Evolutionary conservation across 2,329 filamentous ascomycete species (phyloP).

Genomic region (Karstenula rhodostoma): DNA sequence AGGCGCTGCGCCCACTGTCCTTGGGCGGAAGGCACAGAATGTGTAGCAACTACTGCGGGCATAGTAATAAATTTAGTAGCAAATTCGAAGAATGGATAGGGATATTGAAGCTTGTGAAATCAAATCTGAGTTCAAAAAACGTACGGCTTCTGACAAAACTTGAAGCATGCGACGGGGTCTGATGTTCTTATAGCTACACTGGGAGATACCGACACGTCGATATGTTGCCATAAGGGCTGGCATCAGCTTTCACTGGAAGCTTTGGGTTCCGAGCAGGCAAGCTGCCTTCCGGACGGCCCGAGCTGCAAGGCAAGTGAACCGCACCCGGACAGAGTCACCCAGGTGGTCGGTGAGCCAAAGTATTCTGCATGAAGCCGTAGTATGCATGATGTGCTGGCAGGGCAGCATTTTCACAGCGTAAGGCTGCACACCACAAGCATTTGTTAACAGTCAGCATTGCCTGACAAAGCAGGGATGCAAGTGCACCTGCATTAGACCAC

Average conservation of each 20-base stretch:
- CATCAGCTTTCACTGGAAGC: neutral
- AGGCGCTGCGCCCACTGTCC: constrained; percentile 39
- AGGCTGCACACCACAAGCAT: neutral
- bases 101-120: neutral
- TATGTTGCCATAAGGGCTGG: neutral
- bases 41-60: constrained; percentile 8
- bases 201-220: neutral
- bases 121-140: neutral
- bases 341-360: neutral
- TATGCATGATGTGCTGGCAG: neutral
- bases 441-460: neutral
- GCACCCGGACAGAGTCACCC: neutral
- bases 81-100: neutral
- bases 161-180: neutral
- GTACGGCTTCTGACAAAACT: neutral
- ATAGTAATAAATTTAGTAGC: constrained; percentile 20
- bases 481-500: neutral
- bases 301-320: neutral
- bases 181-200: neutral
- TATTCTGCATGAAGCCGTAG: neutral
- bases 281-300: neutral
- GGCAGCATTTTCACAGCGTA: neutral
- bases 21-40: constrained; percentile 13
- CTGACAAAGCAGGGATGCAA: neutral
- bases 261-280: neutral